A percentile compares a stretch with the other conserved stretches of the same genome.
Evolutionary conservation across 164 flowering plant species (phyloP).

Genomic region (Aristolochia californica): DNA sequence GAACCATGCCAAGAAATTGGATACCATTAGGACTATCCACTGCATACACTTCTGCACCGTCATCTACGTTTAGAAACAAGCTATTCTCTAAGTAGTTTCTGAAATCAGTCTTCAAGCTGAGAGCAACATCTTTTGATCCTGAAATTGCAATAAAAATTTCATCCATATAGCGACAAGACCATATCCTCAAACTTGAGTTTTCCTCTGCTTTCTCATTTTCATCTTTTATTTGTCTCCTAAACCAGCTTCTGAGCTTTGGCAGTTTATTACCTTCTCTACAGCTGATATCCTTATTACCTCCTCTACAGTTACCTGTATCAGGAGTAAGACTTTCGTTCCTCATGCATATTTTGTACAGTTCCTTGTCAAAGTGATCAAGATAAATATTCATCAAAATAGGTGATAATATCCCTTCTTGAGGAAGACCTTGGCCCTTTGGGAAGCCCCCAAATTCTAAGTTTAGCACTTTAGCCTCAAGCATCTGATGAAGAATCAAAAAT

Average conservation of each 20-base stretch:
- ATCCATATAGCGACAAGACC: constrained; percentile 80
- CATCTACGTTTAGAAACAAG: constrained; percentile 41
- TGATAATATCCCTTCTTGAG: constrained; percentile 87
- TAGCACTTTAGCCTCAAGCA: constrained; percentile 63
- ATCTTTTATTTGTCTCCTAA: constrained; percentile 59
- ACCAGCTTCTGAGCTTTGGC: constrained; percentile 68
- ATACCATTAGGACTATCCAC: constrained; percentile 30
- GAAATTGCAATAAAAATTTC: constrained; percentile 66
- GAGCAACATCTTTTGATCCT: constrained; percentile 54
- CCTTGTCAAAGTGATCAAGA: constrained; percentile 67
- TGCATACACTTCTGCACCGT: constrained; percentile 29
- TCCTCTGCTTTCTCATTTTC: constrained; percentile 9
- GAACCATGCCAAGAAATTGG: constrained; percentile 47
- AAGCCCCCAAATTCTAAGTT: constrained; percentile 89
- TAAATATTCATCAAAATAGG: constrained; percentile 82
- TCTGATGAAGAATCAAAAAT: constrained; percentile 29
- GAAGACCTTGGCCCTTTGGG: constrained; percentile 92
- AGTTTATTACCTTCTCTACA: constrained; percentile 18
- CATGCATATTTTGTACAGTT: constrained; percentile 53
- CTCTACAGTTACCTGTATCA: constrained; percentile 10
- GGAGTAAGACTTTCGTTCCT: constrained; percentile 59
- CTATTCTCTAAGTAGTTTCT: constrained; percentile 32
- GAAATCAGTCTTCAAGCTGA: constrained; percentile 37
- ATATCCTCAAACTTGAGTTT: constrained; percentile 28
- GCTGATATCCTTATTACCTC: constrained; percentile 16